Evolutionary conservation across 2,329 filamentous ascomycete genomes (phyloP).

Genomic region (Didymosphaeria variabile): DNA sequence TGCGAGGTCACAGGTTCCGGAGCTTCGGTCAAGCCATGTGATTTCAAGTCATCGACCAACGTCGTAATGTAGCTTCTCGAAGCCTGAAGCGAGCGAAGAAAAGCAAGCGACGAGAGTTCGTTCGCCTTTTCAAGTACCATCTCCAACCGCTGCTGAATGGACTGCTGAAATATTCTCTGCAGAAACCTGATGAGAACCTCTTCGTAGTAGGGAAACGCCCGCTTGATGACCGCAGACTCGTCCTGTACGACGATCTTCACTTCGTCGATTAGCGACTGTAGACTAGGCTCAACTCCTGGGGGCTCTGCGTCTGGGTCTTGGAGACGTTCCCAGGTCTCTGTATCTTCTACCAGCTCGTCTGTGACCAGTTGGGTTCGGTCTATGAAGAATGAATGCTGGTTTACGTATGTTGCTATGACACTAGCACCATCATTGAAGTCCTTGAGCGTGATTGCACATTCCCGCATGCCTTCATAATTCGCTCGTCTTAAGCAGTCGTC

Average conservation of each 20-base stretch:
- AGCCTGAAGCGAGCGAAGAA: conserved; percentile 88
- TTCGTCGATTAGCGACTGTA: conserved; percentile 93
- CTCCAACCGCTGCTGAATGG: conserved; percentile 93
- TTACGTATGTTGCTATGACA: conserved; percentile 95
- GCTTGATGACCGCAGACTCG: conserved; percentile 95
- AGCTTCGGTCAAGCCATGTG: conserved; percentile 93
- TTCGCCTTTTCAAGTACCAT: conserved; percentile 96
- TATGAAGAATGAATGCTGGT: conserved; percentile 99
- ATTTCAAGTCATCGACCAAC: conserved; percentile 90
- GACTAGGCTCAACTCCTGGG: conserved; percentile 87
- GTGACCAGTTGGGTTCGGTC: conserved; percentile 90
- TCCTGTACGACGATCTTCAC: conserved; percentile 96
- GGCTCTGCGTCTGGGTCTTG: conserved; percentile 94
- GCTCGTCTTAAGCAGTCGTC: conserved; percentile 95
- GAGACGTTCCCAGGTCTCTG: conserved; percentile 83
- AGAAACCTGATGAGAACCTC: conserved; percentile 92
- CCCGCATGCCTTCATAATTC: conserved; percentile 98
- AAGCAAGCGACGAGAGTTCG: conserved; percentile 89
- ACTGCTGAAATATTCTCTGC: conserved; percentile 96
- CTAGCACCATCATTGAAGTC: conserved; percentile 97
- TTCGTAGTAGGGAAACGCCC: conserved; percentile 95
- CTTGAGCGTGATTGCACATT: conserved; percentile 90
- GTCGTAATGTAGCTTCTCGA: conserved; percentile 88
- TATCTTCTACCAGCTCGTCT: conserved; percentile 81
- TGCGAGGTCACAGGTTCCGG: conserved; percentile 90